These are phyloP conservation scores for Diplotaxis tenuifolia DNA, from an alignment of 345 rosid species.

Conservation along the genomic window DNA sequence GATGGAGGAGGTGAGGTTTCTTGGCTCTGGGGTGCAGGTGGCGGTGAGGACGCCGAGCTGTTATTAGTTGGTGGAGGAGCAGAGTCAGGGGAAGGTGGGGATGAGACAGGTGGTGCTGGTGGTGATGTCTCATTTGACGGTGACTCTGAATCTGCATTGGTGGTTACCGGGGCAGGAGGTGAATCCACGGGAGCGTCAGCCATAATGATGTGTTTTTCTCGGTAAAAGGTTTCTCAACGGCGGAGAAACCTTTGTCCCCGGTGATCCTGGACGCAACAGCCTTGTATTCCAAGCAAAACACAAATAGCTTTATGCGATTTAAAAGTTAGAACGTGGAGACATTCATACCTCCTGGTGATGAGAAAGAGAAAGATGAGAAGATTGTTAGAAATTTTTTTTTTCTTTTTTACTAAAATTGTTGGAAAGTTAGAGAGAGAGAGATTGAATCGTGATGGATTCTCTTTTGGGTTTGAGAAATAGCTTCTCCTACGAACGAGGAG, in stretches of 20 bases:
- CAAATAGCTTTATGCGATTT: background rate
- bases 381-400: no score
- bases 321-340: background rate
- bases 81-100: constrained; percentile 26
- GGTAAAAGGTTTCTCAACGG: constrained; percentile 37
- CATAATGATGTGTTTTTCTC: constrained; percentile 11
- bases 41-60: constrained; percentile 24
- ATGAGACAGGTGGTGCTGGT: constrained; percentile 17
- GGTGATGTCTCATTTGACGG: constrained; percentile 20
- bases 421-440: constrained; percentile 1
- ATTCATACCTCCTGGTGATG: background rate
- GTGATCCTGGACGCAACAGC: constrained; percentile 17
- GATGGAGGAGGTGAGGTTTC: constrained; percentile 32
- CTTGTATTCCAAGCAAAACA: constrained; percentile 24
- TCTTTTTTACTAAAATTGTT: no score
- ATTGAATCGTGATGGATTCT: constrained; percentile 18
- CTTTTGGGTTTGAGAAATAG: constrained; percentile 12
- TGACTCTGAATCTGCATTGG: background rate
- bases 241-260: constrained; percentile 35
- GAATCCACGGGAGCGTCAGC: constrained; percentile 30
- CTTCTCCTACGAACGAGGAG: constrained; percentile 29
- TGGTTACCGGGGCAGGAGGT: constrained; percentile 32
- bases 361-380: background rate
- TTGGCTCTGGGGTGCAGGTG: constrained; percentile 27
- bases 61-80: constrained; percentile 17